phyloP scores from a whole-genome alignment of 75 land plant species.

The Isoetes taiwanensis region DNA sequence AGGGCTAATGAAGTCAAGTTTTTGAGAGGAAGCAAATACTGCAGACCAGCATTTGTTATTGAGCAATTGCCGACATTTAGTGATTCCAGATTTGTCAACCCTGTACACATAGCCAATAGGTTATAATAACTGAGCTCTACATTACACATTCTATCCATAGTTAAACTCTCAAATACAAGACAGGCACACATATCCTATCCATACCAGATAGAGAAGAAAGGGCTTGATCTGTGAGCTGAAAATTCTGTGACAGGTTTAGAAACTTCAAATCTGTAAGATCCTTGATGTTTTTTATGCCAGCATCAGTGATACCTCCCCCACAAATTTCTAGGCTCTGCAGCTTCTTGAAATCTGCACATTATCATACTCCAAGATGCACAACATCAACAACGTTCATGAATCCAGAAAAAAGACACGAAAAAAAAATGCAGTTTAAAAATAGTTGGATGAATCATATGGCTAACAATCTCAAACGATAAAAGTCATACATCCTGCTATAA shows the following conservation, averaged over 20 bases:
- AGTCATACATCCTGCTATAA: too few relatives aligned
- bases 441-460: too few relatives aligned
- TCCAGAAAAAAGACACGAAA: neutral
- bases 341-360: constrained; percentile 73
- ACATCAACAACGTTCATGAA: neutral
- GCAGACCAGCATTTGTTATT: constrained; percentile 64
- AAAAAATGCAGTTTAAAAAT: too few relatives aligned
- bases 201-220: constrained; percentile 74
- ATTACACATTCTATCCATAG: too few relatives aligned
- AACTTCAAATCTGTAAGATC: constrained; percentile 61
- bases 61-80: constrained; percentile 75
- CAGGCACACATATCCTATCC: neutral
- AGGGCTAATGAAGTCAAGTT: constrained; percentile 70
- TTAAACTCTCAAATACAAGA: too few relatives aligned
- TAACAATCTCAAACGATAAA: too few relatives aligned
- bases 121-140: too few relatives aligned
- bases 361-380: too few relatives aligned
- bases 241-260: constrained; percentile 83
- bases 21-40: constrained; percentile 58
- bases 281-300: constrained; percentile 82
- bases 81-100: constrained; percentile 67
- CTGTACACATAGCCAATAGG: too few relatives aligned
- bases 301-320: constrained; percentile 90
- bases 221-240: constrained; percentile 60
- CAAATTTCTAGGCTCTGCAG: constrained; percentile 83